Conservation (phyloP, 1,284 basidiomycete genomes). For the Amylostereum chailletii region DNA sequence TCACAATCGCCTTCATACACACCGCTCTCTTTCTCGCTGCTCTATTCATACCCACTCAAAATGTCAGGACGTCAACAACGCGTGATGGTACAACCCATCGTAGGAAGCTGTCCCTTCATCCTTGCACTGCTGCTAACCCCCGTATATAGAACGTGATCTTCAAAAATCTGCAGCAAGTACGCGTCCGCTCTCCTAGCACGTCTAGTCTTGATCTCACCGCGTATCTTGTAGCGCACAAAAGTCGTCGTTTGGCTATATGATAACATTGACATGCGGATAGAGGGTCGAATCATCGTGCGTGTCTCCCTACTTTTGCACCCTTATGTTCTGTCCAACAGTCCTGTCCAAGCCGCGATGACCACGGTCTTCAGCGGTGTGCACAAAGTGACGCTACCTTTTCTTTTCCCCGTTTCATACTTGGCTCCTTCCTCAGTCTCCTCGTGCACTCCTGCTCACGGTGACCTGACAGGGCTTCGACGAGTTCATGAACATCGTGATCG, state of each 20-base stretch:
- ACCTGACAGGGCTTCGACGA: slow-evolving; percentile 89
- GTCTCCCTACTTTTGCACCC: background rate
- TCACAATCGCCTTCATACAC: background rate
- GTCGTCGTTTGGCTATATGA: slow-evolving; percentile 97
- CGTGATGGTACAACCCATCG: slow-evolving; percentile 98
- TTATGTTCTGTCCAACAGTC: slow-evolving; percentile 18
- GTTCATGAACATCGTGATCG: slow-evolving; percentile 99
- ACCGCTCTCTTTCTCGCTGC: slow-evolving; percentile 9
- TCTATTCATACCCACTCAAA: slow-evolving; percentile 24
- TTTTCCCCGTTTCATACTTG: background rate
- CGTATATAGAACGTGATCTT: slow-evolving; percentile 90
- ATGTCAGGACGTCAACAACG: slow-evolving; percentile 90
- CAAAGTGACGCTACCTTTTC: background rate
- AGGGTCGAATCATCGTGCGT: slow-evolving; percentile 93
- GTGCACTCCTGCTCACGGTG: slow-evolving; percentile 4
- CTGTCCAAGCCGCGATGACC: slow-evolving; percentile 13
- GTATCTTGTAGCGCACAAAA: slow-evolving; percentile 57
- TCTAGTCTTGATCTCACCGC: slow-evolving; percentile 9
- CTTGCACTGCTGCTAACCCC: slow-evolving; percentile 11
- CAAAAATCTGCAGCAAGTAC: slow-evolving; percentile 89
- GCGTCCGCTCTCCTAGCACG: slow-evolving; percentile 1
- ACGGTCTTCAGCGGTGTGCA: slow-evolving; percentile 2
- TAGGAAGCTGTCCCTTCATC: slow-evolving; percentile 31
- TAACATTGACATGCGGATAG: slow-evolving; percentile 94
- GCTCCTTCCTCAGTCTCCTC: slow-evolving; percentile 6